Evolutionary conservation across 1,139 yeast species (phyloP), one percentile per base, ranked within the genome.

Genomic region (Blastobotrys proliferans): DNA sequence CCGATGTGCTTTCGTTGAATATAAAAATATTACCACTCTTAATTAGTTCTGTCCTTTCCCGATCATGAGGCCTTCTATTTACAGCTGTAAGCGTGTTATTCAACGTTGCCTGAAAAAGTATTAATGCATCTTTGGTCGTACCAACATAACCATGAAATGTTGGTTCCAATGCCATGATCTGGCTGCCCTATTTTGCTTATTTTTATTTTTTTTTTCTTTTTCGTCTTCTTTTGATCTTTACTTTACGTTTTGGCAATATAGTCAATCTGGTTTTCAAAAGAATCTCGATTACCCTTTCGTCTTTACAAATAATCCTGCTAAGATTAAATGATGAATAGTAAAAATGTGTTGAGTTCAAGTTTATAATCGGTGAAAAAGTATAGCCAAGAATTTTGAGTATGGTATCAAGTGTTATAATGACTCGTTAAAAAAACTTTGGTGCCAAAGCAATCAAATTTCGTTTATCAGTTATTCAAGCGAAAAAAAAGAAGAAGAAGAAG

Each of bases 21-120:
- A 88, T 87, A 63, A 87, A 88, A 0, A 87, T 81, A 54, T 81
- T 79, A 0, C 97, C 97, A 10, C 88, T 80, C 45, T 72, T 69
- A 33, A 88, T 86, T 39, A 86, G 67, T 8, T 68, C 66, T 1
- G 72, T 62, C 17, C 95, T 69, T 62, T 88, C 97, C 26, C 80
- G 68, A 57, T 86, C 95, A 49, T 80, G 85, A 0, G 95, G 96
- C 44, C 97, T 72, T 46, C 95, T 73, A 6, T 81, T 75, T 2
- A 85, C 85, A n/a, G 81, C 70, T 10, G 73, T 74, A 19, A 88
- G 65, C 42, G 70, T 72, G 29, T 81, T 79, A 44, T 79, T 75
- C 29, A 86, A 61, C 5, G 83, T 80, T 16, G 86, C 88, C 57
- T 88, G 95, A 43, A 88, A 77, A n/a, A 88, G 73, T 4, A 86